Base-by-base conservation (phyloP, 139 green algal genomes). In the Trebouxia sp. region DNA sequence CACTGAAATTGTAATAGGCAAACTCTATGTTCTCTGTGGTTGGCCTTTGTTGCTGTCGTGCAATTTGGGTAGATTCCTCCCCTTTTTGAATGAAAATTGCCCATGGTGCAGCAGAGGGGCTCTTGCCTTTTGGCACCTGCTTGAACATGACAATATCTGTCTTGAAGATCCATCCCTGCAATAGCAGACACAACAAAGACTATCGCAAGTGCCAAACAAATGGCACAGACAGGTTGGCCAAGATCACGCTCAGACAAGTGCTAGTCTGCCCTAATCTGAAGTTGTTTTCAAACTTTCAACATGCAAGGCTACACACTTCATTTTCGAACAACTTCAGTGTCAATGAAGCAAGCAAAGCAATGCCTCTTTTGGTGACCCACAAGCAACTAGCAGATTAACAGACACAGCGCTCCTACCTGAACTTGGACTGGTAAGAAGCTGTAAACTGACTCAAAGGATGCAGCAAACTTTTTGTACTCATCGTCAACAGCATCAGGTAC, bases 1-100 rank as follows among this genome's bases (percentile, higher is more conserved):
- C 90, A 20, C 72, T 80, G 4, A 85, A 86, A 74, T 94, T 94
- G 32, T 91, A 85, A 78, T 92, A 90, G 3, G 83, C 84, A 43
- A 90, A 41, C 81, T 94, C 87, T 35, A 94, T 77, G 42, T 94
- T 87, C 26, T 80, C 28, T 47, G 53, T 51, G 0, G 39, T 80
- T 15, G 90, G 90, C 20, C 88, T 80, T 12, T 58, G 65, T 43
- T 86, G 32, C 84, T 85, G 87, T 50, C 87, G 85, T 28, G 87
- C 89, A 43, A 93, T 81, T 38, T 67, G 70, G 6, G 37, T 77
- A 37, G 30, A n/a, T 3, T 22, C 53, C 70, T 41, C 45, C 20
- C 74, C 75, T 51, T 72, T 10, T 50, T 84, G 47, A 20, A 86
- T 58, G 43, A 92, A 80, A 51, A 92, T 85, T 32, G 79, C 70